Evolutionary conservation across 352 stramenopile species (phyloP).

Genomic region (Plasmopara muralis): DNA sequence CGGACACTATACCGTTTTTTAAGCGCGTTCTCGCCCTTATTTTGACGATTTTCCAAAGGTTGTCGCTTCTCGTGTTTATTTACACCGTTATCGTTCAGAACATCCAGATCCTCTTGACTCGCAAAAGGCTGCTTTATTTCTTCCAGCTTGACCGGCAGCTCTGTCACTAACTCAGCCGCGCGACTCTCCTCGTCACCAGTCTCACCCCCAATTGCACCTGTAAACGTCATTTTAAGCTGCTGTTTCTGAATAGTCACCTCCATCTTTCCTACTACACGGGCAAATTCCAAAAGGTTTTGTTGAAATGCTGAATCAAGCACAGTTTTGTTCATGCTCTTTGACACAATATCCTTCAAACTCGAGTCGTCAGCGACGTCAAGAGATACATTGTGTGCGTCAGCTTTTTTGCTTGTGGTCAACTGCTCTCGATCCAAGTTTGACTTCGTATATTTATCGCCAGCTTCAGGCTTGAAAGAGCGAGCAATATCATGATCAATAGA

Average conservation of each 20-base stretch:
- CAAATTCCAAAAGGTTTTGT: conserved; percentile 12
- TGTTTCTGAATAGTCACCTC: conserved; percentile 20
- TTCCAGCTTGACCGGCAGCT: neutral
- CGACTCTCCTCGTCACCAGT: neutral
- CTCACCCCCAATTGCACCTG: conserved; percentile 9
- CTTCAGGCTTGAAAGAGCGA: neutral
- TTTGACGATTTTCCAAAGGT: neutral
- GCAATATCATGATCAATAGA: neutral
- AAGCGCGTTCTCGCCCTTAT: neutral
- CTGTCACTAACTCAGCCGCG: neutral
- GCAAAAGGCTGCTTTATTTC: conserved; percentile 1
- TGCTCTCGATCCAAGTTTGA: neutral
- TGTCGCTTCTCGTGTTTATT: neutral
- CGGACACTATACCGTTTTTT: neutral
- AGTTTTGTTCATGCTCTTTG: neutral
- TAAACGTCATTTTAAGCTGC: conserved; percentile 23
- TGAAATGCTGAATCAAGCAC: conserved; percentile 4
- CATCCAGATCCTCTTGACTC: conserved; percentile 1
- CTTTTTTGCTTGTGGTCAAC: neutral
- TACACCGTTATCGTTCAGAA: neutral
- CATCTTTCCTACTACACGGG: conserved; percentile 20
- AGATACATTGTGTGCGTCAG: neutral
- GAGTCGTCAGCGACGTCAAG: neutral
- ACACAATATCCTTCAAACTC: neutral
- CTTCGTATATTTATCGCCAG: neutral